Evolutionary conservation across 2,329 filamentous ascomycete species (phyloP).

Genomic region (Mariannaea sp.): DNA sequence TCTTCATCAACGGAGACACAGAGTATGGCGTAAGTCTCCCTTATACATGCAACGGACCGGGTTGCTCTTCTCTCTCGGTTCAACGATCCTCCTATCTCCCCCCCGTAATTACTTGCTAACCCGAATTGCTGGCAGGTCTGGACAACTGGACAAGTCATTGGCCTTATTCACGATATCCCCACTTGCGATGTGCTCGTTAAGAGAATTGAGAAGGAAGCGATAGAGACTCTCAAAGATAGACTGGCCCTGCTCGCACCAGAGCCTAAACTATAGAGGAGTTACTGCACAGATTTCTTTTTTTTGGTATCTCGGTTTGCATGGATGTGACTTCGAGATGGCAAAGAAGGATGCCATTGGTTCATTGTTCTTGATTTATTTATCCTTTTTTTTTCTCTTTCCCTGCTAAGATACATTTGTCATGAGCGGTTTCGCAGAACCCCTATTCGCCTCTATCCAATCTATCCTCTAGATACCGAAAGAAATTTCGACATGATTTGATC

Average conservation of each 20-base stretch:
- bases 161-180: constrained; percentile 81
- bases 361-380: neutral
- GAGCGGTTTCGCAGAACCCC: constrained; percentile 1
- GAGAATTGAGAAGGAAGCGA: constrained; percentile 78
- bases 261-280: constrained; percentile 61
- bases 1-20: constrained; percentile 89
- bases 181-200: constrained; percentile 71
- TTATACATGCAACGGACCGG: too few relatives aligned
- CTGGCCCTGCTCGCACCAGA: constrained; percentile 58
- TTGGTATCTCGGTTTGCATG: neutral
- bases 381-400: neutral
- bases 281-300: constrained; percentile 1
- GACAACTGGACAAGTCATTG: constrained; percentile 96
- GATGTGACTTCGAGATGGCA: constrained; percentile 6
- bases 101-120: constrained; percentile 18
- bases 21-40: constrained; percentile 77
- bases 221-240: constrained; percentile 66
- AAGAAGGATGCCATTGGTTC: neutral
- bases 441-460: constrained; percentile 11
- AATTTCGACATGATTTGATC: constrained; percentile 1
- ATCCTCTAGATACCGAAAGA: constrained; percentile 11
- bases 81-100: too few relatives aligned
- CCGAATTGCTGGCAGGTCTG: constrained; percentile 69
- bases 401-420: constrained; percentile 16
- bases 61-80: neutral